Percentiles rank a stretch among this genome's conserved stretches.
Evolutionary conservation across 2,329 filamentous ascomycete genomes (phyloP).

Genomic region (Aspergillus eucalypticola): DNA sequence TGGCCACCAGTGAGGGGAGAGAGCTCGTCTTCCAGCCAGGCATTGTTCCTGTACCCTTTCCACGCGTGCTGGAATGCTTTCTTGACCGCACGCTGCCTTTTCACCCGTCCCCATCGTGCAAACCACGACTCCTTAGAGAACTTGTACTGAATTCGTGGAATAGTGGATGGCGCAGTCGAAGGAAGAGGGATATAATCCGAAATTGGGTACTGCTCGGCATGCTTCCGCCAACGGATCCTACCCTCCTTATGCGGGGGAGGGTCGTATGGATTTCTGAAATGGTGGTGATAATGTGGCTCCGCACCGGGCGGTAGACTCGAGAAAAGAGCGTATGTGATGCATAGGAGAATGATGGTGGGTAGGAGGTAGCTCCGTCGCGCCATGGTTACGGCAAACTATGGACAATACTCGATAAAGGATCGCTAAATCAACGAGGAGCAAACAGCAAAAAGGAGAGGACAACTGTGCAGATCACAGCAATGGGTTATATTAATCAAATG

Average conservation of each 20-base stretch:
- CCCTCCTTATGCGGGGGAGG: constrained; percentile 6
- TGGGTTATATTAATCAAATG: constrained; percentile 4
- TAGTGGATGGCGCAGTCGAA: constrained; percentile 64
- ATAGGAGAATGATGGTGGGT: constrained; percentile 28
- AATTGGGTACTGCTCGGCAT: constrained; percentile 75
- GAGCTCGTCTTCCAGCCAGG: constrained; percentile 86
- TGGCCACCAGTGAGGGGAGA: constrained; percentile 67
- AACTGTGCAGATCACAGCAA: constrained; percentile 12
- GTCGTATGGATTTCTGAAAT: constrained; percentile 16
- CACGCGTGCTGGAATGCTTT: constrained; percentile 76
- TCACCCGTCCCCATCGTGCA: constrained; percentile 61
- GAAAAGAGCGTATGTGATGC: constrained; percentile 27
- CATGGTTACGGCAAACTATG: constrained; percentile 25
- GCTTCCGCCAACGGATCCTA: constrained; percentile 67
- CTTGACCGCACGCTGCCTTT: constrained; percentile 68
- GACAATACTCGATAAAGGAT: background rate
- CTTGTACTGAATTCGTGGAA: constrained; percentile 74
- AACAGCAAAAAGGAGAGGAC: constrained; percentile 13
- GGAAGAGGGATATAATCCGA: constrained; percentile 70
- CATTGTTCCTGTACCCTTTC: constrained; percentile 76
- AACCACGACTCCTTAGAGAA: constrained; percentile 66
- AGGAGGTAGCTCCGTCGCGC: constrained; percentile 29
- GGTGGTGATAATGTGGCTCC: constrained; percentile 18
- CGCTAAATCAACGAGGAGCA: constrained; percentile 5
- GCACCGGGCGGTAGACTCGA: constrained; percentile 25